Base-by-base conservation (phyloP, 148 eudicot genomes). In the Chenopodium quinoa region DNA sequence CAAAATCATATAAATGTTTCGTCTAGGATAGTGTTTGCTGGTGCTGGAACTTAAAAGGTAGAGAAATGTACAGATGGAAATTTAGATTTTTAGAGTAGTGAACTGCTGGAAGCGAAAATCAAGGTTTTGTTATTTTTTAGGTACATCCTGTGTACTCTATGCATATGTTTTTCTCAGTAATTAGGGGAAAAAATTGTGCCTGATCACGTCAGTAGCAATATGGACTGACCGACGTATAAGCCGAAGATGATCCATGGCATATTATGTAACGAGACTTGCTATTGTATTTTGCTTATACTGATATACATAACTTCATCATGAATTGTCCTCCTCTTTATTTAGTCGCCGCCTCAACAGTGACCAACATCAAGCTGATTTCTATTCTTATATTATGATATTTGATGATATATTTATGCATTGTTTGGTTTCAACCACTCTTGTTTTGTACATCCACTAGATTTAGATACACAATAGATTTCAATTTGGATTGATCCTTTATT, bases 21-120 rank as follows among this genome's bases (percentile, higher is more conserved):
- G 32, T 62, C 17, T 78, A 84, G 74, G 77, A 11, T 76, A 67
- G 80, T 65, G 82, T 73, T 83, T 85, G 76, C 79, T 75, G 79
- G 76, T 78, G 25, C 62, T 71, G 68, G 62, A 56, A 56, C 62
- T 17, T 56, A 19, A 71, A 76, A 74, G 75, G 81, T 85, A 83
- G 88, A 82, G 78, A 83, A 83, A 64, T 90, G 92, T 88, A 90
- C 87, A 89, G 86, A 80, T 79, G 86, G 86, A 84, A 80, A 60
- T 76, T 67, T 84, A 68, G 86, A 69, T 65, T 65, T 14, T 66
- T 56, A 83, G 75, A 40, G 69, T 67, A 69, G 71, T 32, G 48
- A 68, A 83, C 74, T 27, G 60, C 32, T 58, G 81, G 66, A 76
- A 81, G 77, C 69, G 77, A 74, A 68, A 52, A 67, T 44, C 23